Base-by-base conservation (phyloP, 1,284 basidiomycete species). In the Irpex sp. region DNA sequence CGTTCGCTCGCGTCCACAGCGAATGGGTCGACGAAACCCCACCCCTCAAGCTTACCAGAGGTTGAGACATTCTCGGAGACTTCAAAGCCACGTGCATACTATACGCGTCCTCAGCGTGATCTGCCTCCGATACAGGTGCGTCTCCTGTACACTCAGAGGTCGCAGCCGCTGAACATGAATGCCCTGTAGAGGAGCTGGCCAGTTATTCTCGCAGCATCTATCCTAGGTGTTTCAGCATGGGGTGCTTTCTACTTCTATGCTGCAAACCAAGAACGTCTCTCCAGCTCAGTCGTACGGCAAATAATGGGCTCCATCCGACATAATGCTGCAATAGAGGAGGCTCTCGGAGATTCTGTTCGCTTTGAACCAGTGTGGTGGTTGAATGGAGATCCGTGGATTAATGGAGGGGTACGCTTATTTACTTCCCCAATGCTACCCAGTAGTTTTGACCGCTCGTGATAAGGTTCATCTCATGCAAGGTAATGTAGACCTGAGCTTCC, bases 401-500 rank as follows among this genome's bases (percentile, higher is more conserved):
- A 79, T 58, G 91, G 91, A 44, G 81, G 83, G 68, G 91, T 91
- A 67, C 63, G 84, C 80, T 5, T 44, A 62, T 47, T 54, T 40
- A 48, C 21, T 48, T 36, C 58, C 54, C 11, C 58, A 44, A 31
- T 21, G 17, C n/a, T 15, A 38, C 8, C 49, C 19, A 13, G 19
- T 9, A 17, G 5, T 56, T 19, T 36, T 31, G 31, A 36, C 17
- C 5, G 37, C 17, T 26, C 19, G 37, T 37, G 6, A 51, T 4
- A 62, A 92, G 91, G 85, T 92, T 54, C 87, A 86, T 66, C 84
- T 89, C 67, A 77, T 91, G 59, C 86, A 89, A 70, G 91, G 91
- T 1, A 89, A 87, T 65, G 85, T 92, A 19, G 91, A 93, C 68
- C 77, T 93, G 58, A 88, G 87, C 71, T 89, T 91, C 74, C 81